Evolutionary conservation across 2,329 filamentous ascomycete genomes (phyloP), one percentile per base, ranked within the genome.

Genomic region (Cercospora janseana): DNA sequence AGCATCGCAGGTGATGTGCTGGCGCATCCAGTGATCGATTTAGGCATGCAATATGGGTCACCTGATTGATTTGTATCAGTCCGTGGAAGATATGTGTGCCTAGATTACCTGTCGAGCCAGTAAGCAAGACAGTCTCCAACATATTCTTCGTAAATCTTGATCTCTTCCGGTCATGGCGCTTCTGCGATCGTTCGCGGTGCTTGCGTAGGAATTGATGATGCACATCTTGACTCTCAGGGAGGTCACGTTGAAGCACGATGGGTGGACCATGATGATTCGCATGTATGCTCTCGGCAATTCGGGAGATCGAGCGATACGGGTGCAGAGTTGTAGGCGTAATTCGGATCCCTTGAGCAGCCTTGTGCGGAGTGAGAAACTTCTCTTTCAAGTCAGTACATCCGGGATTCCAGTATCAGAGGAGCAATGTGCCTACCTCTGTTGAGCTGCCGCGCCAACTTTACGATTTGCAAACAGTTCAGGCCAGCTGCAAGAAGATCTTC

Each of bases 381-480:
- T 13, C 15, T 12, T n/a, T 10, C 10, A n/a, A n/a, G 28, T 31
- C 28, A 31, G 28, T 13, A 4, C 9, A 13, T 10, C 12, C 28
- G 4, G 4, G 4, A 4, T 10, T 4, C 28, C 9, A 31, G 12
- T n/a, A 31, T 4, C 4, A 31, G 10, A 4, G 9, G 15, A 4
- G 28, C 12, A 10, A n/a, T 52, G 23, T 20, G 37, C 24, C 2
- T 37, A 51, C 16, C 35, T 38, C 15, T 38, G 6, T 44, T 24
- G 5, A 56, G 44, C 4, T 41, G 26, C 4, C 47, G 46, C 6
- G 37, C 42, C 6, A 56, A 27, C 2, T 23, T 3, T 71, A 74
- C 7, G 75, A 77, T 0, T 75, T 79, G n/a, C 5, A 48, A 12
- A 18, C 51, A 56, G 21, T 54, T 43, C 24, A 54, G 27, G 10